A percentile compares a stretch with the other conserved stretches of the same genome.
phyloP scores from a whole-genome alignment of 306 rosid species.

The Pterocarpus santalinus region DNA sequence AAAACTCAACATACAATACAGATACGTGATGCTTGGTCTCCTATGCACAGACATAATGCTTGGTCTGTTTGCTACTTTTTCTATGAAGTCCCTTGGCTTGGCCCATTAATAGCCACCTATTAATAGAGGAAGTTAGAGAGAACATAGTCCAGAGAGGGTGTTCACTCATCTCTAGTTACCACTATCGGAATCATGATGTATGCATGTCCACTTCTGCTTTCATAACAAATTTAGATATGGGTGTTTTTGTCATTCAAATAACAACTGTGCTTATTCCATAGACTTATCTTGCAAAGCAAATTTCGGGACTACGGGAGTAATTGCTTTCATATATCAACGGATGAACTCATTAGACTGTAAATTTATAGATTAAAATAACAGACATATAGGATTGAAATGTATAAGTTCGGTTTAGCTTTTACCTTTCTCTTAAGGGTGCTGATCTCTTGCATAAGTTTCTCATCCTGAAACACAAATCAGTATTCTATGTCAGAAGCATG shows the following conservation, averaged over 20 bases:
- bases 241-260: not conserved
- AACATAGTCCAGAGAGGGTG: too few relatives aligned
- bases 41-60: too few relatives aligned
- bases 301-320: not conserved
- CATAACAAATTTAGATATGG: not conserved
- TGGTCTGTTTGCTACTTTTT: too few relatives aligned
- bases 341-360: too few relatives aligned
- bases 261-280: not conserved
- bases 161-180: too few relatives aligned
- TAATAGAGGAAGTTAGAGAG: too few relatives aligned
- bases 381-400: not conserved
- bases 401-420: slow-evolving; percentile 1
- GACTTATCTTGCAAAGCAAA: not conserved
- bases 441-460: slow-evolving; percentile 40
- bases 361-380: not conserved
- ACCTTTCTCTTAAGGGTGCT: slow-evolving; percentile 52
- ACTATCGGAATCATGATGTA: too few relatives aligned
- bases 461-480: slow-evolving; percentile 45
- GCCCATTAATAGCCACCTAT: too few relatives aligned
- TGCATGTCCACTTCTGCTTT: too few relatives aligned
- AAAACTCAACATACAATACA: too few relatives aligned
- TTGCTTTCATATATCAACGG: not conserved
- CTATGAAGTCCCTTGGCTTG: too few relatives aligned
- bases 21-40: too few relatives aligned
- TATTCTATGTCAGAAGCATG: not conserved